Evolutionary conservation across 768 basidiomycete genomes (phyloP).

Genomic region (Auricularia sp.): DNA sequence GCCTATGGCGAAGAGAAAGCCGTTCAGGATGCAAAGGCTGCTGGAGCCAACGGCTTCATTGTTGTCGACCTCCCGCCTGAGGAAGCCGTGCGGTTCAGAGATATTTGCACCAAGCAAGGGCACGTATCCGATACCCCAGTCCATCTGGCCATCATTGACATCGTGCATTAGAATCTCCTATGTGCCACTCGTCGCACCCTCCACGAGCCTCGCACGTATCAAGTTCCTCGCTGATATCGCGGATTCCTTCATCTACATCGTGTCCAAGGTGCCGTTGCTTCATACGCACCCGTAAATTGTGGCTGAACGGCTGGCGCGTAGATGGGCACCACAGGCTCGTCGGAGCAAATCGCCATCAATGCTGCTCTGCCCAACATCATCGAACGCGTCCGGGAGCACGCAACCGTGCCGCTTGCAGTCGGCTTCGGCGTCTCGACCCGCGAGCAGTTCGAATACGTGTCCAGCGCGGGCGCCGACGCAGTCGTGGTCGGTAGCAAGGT

Average conservation of each 20-base stretch:
- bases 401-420: constrained; percentile 80
- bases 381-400: constrained; percentile 66
- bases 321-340: constrained; percentile 99
- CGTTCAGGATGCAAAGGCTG: constrained; percentile 77
- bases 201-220: constrained; percentile 78
- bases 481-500: constrained; percentile 89
- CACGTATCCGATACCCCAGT: constrained; percentile 30
- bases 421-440: constrained; percentile 94
- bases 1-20: constrained; percentile 94
- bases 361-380: constrained; percentile 74
- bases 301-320: too few species aligned
- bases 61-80: constrained; percentile 97
- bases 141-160: not conserved
- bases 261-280: constrained; percentile 49
- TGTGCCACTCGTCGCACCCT: constrained; percentile 91
- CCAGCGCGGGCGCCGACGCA: constrained; percentile 84
- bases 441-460: constrained; percentile 78
- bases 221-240: constrained; percentile 88
- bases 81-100: constrained; percentile 84
- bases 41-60: constrained; percentile 95
- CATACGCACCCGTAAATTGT: too few species aligned
- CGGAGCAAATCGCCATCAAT: constrained; percentile 61
- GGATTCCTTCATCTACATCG: constrained; percentile 95
- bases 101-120: constrained; percentile 75
- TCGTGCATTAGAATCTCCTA: constrained; percentile 64